These are phyloP conservation scores for Ulota crispa DNA, from an alignment of 225 moss, liverwort and hornwort species.

Conservation along the genomic window DNA sequence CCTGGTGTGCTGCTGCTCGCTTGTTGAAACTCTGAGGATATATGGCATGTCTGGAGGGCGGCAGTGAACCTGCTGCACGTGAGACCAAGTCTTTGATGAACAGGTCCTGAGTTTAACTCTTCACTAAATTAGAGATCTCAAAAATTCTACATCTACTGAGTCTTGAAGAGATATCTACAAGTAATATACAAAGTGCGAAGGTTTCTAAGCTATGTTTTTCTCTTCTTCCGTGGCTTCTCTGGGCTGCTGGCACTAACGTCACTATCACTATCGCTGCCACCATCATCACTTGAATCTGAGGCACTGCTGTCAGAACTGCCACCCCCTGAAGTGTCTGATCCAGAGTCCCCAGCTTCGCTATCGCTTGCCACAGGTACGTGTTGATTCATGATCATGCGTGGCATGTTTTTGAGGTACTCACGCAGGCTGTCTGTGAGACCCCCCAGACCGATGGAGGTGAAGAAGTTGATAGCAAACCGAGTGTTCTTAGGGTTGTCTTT, in stretches of 20 bases:
- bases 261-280: slow-evolving; percentile 39
- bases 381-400: slow-evolving; percentile 70
- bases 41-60: slow-evolving; percentile 6
- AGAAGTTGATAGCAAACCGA: slow-evolving; percentile 81
- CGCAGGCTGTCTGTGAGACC: slow-evolving; percentile 70
- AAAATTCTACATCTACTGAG: slow-evolving; percentile 7
- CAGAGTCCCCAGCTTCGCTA: slow-evolving; percentile 40
- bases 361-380: slow-evolving; percentile 52
- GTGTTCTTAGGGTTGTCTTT: slow-evolving; percentile 86
- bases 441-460: slow-evolving; percentile 84
- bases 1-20: not conserved
- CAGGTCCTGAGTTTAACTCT: not conserved
- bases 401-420: slow-evolving; percentile 72
- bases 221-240: slow-evolving; percentile 44
- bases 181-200: slow-evolving; percentile 1
- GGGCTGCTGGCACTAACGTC: slow-evolving; percentile 31
- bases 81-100: slow-evolving; percentile 7
- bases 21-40: not conserved
- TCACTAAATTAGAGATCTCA: not conserved
- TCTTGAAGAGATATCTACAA: slow-evolving; percentile 24
- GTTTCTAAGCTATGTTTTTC: slow-evolving; percentile 11
- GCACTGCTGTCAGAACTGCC: slow-evolving; percentile 37
- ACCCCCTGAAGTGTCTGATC: slow-evolving; percentile 49
- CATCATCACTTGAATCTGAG: slow-evolving; percentile 19
- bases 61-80: not conserved